phyloP scores from a whole-genome alignment of 305 asterid species.

The Fraxinus nigra region DNA sequence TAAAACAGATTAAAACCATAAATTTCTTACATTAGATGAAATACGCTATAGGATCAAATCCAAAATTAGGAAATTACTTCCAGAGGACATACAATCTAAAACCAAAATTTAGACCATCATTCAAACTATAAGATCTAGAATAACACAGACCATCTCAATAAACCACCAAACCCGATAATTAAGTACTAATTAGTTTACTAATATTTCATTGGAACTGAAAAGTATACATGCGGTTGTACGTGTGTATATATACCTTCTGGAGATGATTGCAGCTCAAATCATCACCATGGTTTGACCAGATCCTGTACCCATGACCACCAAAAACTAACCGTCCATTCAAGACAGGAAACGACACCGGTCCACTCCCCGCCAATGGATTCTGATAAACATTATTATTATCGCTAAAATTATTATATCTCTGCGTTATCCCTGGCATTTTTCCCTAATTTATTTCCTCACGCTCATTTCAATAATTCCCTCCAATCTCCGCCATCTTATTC shows the following conservation, averaged over 20 bases:
- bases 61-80: constrained; percentile 14
- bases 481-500: constrained; percentile 25
- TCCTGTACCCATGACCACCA: constrained; percentile 39
- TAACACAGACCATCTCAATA: constrained; percentile 8
- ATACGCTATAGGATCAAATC: constrained; percentile 19
- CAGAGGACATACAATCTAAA: constrained; percentile 10
- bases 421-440: constrained; percentile 70
- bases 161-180: constrained; percentile 23
- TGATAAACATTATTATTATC: constrained; percentile 27
- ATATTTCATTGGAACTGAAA: too few relatives aligned
- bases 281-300: constrained; percentile 76
- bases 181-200: neutral
- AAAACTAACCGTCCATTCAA: constrained; percentile 40
- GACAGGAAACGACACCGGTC: constrained; percentile 37
- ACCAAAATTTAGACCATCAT: constrained; percentile 17
- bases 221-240: neutral
- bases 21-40: constrained; percentile 8
- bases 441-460: constrained; percentile 34
- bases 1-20: constrained; percentile 11
- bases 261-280: constrained; percentile 73
- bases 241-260: constrained; percentile 62
- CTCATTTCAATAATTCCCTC: constrained; percentile 30
- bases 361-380: constrained; percentile 42
- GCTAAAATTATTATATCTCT: constrained; percentile 39
- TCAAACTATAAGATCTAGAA: constrained; percentile 26